phyloP scores from a whole-genome alignment of 2,329 filamentous ascomycete genomes.

The Macrophomina phaseolina region DNA sequence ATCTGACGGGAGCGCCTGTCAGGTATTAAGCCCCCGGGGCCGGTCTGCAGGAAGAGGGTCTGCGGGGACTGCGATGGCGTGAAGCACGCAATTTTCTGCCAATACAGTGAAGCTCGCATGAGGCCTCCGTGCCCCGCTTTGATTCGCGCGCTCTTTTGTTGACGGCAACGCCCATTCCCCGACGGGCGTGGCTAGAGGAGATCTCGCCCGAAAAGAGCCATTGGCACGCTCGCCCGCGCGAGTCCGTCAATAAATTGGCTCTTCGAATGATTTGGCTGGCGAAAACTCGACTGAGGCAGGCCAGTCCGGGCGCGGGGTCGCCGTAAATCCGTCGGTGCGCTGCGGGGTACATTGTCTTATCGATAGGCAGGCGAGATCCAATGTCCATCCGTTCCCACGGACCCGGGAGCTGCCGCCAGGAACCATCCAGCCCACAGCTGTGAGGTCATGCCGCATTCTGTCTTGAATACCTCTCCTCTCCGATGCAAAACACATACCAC shows the following conservation, averaged over 20 bases:
- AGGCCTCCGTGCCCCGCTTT: slow-evolving; percentile 3
- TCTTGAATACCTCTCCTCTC: not conserved
- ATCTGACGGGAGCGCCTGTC: not conserved
- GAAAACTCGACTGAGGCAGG: not conserved
- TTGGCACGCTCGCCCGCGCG: not conserved
- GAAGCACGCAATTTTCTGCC: slow-evolving; percentile 24
- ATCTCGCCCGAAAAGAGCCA: not conserved
- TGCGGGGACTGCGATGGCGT: slow-evolving; percentile 18
- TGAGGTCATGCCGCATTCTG: slow-evolving; percentile 11
- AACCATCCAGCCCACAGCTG: not conserved
- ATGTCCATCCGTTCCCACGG: not conserved
- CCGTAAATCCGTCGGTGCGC: slow-evolving; percentile 9
- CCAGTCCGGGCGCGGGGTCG: not conserved
- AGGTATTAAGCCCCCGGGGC: not conserved
- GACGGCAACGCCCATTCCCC: not conserved
- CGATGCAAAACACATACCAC: too few relatives aligned
- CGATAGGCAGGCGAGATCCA: not conserved
- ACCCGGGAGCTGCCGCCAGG: slow-evolving; percentile 6
- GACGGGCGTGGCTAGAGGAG: not conserved
- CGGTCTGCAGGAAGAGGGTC: slow-evolving; percentile 2
- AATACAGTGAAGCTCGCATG: not conserved
- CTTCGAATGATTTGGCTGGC: not conserved
- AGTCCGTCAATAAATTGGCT: slow-evolving; percentile 14
- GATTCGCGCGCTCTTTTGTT: slow-evolving; percentile 12
- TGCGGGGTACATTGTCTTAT: slow-evolving; percentile 13